Evolutionary conservation across 495 filamentous ascomycete species (phyloP), one percentile per base, ranked within the genome.

Genomic region (Pyronema domesticum): DNA sequence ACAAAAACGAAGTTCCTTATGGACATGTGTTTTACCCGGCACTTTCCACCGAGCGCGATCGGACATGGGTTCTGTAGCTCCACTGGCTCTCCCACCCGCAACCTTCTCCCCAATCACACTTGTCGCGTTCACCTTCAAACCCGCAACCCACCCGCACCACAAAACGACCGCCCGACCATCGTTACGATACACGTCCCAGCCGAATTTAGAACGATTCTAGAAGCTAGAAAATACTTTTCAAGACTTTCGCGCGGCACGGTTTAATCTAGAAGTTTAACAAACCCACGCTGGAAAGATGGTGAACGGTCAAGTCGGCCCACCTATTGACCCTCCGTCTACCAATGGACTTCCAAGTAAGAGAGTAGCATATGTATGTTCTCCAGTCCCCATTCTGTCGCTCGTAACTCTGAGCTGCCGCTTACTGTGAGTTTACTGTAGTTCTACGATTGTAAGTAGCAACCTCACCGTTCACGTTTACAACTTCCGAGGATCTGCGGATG

Each of bases 311-410:
- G 19, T 30, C 50, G 14, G 6, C 55, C 52, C 61, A 35, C 62
- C 62, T 40, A 64, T 64, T 55, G 62, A 64, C 62, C 60, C 61
- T 8, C 62, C 62, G 51, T 55, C 61, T 39, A 60, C 61, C 10
- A 64, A 64, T 56, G 62, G 62, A 46, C 53, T 57, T 35, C 55
- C 43, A 45, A 65, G 57, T 53, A 64, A 65, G 44, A 60, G 62
- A 43, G 62, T 65, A n/a, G 62, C 62, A 57, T 65, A 65, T 55
- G 62, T 65, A 11, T 55, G 62, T 65, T 14, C n/a, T 23, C 40
- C 46, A 34, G 7, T 49, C 37, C 14, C 17, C 40, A 36, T 5
- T 46, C 10, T 11, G 5, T 47, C 45, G 7, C 3, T 47, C 23
- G 10, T n/a, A 36, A 34, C 18, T 23, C 11, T 13, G 47, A 14